Percentiles rank a stretch among this genome's conserved stretches.
Conservation (phyloP, 306 rosid species). For the Fagus sylvatica region DNA sequence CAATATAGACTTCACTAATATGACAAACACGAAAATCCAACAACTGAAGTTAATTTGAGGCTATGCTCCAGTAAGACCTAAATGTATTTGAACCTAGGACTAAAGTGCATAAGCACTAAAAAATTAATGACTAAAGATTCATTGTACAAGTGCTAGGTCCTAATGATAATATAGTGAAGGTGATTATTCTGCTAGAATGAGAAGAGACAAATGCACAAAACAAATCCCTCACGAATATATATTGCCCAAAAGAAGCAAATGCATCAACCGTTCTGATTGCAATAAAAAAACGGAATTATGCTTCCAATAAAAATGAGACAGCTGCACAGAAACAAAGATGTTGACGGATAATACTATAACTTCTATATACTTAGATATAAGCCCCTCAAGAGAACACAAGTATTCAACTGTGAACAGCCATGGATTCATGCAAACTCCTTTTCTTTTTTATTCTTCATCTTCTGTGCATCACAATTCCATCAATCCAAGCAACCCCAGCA, state of each 20-base stretch:
- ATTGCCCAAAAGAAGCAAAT: not conserved
- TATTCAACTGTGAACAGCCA: not conserved
- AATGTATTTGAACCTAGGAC: too few relatives aligned
- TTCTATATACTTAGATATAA: not conserved
- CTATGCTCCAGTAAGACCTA: too few relatives aligned
- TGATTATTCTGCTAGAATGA: too few relatives aligned
- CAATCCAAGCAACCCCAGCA: constrained; percentile 21
- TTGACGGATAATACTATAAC: constrained; percentile 4
- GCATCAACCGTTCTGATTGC: not conserved
- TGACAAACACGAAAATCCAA: too few relatives aligned
- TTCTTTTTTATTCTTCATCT: constrained; percentile 9
- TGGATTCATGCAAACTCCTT: constrained; percentile 7
- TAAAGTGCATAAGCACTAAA: too few relatives aligned
- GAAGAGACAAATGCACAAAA: too few relatives aligned
- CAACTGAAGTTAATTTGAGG: too few relatives aligned
- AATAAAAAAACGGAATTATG: not conserved
- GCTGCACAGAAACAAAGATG: not conserved
- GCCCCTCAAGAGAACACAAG: not conserved
- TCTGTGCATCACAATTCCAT: constrained; percentile 6
- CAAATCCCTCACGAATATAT: too few relatives aligned
- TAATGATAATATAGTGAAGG: too few relatives aligned
- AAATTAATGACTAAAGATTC: too few relatives aligned
- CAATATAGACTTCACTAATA: too few relatives aligned
- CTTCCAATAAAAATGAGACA: constrained; percentile 1
- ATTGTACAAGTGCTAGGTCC: too few relatives aligned